phyloP scores from a whole-genome alignment of 495 filamentous ascomycete species.

The Penicillium paxilli region DNA sequence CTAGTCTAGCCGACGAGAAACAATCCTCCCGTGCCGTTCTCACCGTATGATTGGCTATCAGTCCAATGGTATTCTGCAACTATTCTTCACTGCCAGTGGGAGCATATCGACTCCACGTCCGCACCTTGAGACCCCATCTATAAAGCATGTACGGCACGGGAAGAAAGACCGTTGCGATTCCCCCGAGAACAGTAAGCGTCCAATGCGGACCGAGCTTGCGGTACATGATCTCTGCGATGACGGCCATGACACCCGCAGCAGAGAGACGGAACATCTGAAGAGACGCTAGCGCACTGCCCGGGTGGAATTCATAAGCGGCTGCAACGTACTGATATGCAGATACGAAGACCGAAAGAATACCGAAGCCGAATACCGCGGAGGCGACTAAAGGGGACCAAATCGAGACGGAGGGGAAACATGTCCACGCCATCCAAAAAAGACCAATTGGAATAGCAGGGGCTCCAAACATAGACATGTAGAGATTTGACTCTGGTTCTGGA shows the following conservation, averaged over 20 bases:
- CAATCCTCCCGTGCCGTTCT: too few species aligned
- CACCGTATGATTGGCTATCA: too few species aligned
- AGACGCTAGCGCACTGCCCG: slow-evolving; percentile 38
- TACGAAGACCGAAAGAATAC: slow-evolving; percentile 45
- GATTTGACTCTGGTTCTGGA: slow-evolving; percentile 54
- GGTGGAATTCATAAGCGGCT: slow-evolving; percentile 41
- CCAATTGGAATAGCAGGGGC: slow-evolving; percentile 49
- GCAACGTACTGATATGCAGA: slow-evolving; percentile 51
- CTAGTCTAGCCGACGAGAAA: too few species aligned
- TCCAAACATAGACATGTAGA: slow-evolving; percentile 57
- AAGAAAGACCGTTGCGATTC: slow-evolving; percentile 41
- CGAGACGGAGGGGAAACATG: slow-evolving; percentile 41
- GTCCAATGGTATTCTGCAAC: too few species aligned
- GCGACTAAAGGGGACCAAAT: slow-evolving; percentile 46
- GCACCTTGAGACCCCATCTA: slow-evolving; percentile 4
- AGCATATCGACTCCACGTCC: slow-evolving; percentile 9
- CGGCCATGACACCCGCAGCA: slow-evolving; percentile 44
- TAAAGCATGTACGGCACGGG: slow-evolving; percentile 49
- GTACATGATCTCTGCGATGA: slow-evolving; percentile 46
- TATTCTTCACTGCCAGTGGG: background rate
- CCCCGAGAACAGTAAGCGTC: slow-evolving; percentile 48
- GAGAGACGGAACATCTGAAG: slow-evolving; percentile 46
- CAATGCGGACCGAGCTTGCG: slow-evolving; percentile 47
- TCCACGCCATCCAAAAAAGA: slow-evolving; percentile 64
- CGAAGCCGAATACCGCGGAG: slow-evolving; percentile 48